Conservation (phyloP, 768 basidiomycete genomes). For the Cubamyces lactineus region DNA sequence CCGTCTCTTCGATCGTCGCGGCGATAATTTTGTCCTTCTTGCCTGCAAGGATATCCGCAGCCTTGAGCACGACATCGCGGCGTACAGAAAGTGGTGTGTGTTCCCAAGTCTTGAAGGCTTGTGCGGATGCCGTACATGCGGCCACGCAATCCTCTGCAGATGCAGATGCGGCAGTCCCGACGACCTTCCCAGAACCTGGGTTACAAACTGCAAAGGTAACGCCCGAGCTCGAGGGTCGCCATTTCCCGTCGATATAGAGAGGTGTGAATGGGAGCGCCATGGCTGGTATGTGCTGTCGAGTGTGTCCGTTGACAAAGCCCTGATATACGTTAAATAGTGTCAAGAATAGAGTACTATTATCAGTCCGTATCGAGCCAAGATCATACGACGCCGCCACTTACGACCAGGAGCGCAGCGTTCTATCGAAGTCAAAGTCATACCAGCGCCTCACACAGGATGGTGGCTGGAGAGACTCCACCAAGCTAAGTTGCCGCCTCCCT, state of each 20-base stretch:
- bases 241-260: slow-evolving; percentile 47
- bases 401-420: no score
- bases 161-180: slow-evolving; percentile 51
- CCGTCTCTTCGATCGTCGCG: slow-evolving; percentile 44
- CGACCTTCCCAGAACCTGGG: slow-evolving; percentile 45
- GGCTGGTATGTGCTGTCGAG: not conserved
- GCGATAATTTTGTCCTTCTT: slow-evolving; percentile 45
- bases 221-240: slow-evolving; percentile 38
- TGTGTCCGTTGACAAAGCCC: no score
- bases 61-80: slow-evolving; percentile 51
- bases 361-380: no score
- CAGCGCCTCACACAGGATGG: no score
- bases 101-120: slow-evolving; percentile 55
- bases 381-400: no score
- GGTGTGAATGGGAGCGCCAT: slow-evolving; percentile 26
- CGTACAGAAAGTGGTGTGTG: slow-evolving; percentile 38
- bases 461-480: no score
- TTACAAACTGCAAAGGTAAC: slow-evolving; percentile 53
- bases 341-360: no score
- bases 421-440: no score
- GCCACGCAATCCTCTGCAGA: slow-evolving; percentile 32
- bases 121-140: slow-evolving; percentile 48
- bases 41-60: slow-evolving; percentile 48
- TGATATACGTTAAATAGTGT: no score
- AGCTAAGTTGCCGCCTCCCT: no score